These are phyloP conservation scores for Tolypocladium ovalisporum DNA, from an alignment of 2,329 filamentous ascomycete species.

Conservation along the genomic window DNA sequence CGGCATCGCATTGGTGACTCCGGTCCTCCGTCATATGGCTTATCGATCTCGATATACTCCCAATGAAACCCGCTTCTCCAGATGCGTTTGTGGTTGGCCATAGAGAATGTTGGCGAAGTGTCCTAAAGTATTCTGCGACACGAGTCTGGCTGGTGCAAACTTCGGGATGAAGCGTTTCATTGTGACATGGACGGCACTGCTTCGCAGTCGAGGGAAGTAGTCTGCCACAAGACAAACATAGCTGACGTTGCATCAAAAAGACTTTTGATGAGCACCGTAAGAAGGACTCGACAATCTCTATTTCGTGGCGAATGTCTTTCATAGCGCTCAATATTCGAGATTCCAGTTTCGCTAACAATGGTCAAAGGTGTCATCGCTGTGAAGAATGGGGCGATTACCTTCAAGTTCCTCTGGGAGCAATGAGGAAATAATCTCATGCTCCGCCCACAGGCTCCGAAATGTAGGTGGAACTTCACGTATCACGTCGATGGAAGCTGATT, in stretches of 20 bases:
- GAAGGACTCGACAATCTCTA: not conserved
- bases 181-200: not conserved
- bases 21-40: not conserved
- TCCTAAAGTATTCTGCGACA: not conserved
- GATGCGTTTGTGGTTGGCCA: not conserved
- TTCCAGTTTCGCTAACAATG: not conserved
- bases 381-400: not conserved
- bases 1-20: not conserved
- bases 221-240: not conserved
- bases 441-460: not conserved
- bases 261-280: not conserved
- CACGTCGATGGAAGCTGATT: not conserved
- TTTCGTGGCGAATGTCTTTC: not conserved
- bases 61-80: not conserved
- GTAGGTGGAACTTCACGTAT: not conserved
- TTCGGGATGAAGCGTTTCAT: not conserved
- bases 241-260: not conserved
- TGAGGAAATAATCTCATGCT: not conserved
- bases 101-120: not conserved
- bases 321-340: not conserved
- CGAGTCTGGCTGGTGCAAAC: not conserved
- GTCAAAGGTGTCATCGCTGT: not conserved
- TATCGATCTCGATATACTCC: not conserved
- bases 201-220: not conserved
- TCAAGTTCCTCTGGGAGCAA: not conserved